Percentiles rank a stretch among this genome's conserved stretches.
These are phyloP conservation scores for Penicillium sp. DNA, from an alignment of 2,329 filamentous ascomycete genomes.

Conservation along the genomic window DNA sequence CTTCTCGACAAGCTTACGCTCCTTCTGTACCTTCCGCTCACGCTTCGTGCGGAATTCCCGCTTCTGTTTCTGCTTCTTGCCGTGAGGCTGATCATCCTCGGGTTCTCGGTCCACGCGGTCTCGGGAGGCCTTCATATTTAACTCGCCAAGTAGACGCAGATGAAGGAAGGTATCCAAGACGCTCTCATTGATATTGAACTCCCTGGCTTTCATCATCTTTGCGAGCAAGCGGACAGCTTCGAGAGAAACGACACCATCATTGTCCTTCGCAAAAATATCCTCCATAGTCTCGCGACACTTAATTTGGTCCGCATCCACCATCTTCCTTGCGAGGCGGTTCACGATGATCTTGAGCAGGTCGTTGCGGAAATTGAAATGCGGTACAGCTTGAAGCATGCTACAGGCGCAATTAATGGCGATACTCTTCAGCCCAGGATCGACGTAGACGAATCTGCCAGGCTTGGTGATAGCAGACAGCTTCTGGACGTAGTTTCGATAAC, in stretches of 20 bases:
- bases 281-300: constrained; percentile 76
- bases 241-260: constrained; percentile 81
- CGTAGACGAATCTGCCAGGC: constrained; percentile 39
- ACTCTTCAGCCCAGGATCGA: constrained; percentile 53
- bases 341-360: constrained; percentile 86
- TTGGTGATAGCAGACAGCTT: constrained; percentile 66
- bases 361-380: constrained; percentile 93
- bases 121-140: constrained; percentile 75
- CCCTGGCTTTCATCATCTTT: constrained; percentile 90
- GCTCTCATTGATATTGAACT: constrained; percentile 77
- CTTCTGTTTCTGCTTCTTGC: constrained; percentile 66
- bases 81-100: constrained; percentile 41
- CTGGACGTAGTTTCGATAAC: constrained; percentile 80
- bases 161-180: constrained; percentile 89
- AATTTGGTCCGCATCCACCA: constrained; percentile 67
- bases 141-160: constrained; percentile 81
- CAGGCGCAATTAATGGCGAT: constrained; percentile 84
- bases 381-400: constrained; percentile 71
- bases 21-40: constrained; percentile 73
- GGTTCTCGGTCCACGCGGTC: constrained; percentile 64
- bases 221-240: constrained; percentile 80
- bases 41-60: constrained; percentile 85
- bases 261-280: constrained; percentile 76
- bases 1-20: constrained; percentile 82
- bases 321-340: constrained; percentile 70